Conservation (phyloP, 2,329 filamentous ascomycete species). For the Mariannaea sp. region DNA sequence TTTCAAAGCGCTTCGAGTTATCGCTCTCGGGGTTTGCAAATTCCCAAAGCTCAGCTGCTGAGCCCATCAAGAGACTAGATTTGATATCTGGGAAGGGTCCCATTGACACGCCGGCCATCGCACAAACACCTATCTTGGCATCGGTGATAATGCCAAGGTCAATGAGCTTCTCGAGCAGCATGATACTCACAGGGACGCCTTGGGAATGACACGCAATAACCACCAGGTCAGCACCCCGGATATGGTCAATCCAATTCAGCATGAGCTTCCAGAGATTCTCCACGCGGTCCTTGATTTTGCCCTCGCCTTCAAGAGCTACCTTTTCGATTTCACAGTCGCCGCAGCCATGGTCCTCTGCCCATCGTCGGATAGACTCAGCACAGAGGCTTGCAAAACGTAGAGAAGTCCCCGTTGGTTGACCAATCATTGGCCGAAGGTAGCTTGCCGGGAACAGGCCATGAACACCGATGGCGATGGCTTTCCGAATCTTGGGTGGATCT, state of each 20-base stretch:
- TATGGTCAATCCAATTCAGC: constrained; percentile 91
- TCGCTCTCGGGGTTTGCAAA: constrained; percentile 82
- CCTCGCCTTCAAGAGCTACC: constrained; percentile 92
- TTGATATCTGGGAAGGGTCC: constrained; percentile 94
- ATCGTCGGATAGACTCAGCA: constrained; percentile 80
- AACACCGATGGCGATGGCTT: constrained; percentile 89
- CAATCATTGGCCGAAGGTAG: constrained; percentile 85
- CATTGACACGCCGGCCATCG: constrained; percentile 87
- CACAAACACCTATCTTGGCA: constrained; percentile 83
- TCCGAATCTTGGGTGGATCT: constrained; percentile 74
- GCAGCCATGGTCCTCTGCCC: constrained; percentile 76
- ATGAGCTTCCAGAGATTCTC: constrained; percentile 93
- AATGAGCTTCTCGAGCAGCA: constrained; percentile 91
- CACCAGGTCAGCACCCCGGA: constrained; percentile 86
- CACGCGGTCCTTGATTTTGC: constrained; percentile 86
- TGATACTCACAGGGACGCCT: constrained; percentile 90
- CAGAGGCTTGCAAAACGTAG: constrained; percentile 89
- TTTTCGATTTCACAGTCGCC: constrained; percentile 85
- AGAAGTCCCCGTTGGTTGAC: constrained; percentile 93
- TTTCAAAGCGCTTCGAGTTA: constrained; percentile 81
- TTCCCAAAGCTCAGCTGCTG: constrained; percentile 92
- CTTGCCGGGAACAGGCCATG: constrained; percentile 92
- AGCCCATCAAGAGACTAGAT: constrained; percentile 84
- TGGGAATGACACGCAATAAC: constrained; percentile 94
- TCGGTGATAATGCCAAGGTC: constrained; percentile 82